Evolutionary conservation across 2,329 filamentous ascomycete species (phyloP).

Genomic region (Daldinia eschscholtzii): DNA sequence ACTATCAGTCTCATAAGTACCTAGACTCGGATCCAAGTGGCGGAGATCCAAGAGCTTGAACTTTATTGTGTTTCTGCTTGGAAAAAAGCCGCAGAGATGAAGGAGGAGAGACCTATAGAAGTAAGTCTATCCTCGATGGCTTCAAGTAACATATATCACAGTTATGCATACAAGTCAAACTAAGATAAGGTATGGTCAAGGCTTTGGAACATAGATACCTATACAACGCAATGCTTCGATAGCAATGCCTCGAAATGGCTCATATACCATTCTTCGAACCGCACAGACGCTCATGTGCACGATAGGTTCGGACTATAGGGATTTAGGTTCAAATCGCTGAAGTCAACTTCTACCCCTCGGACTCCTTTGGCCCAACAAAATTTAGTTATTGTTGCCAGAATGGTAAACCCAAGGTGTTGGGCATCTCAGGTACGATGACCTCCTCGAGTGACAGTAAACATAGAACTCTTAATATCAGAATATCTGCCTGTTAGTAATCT

Average conservation of each 20-base stretch:
- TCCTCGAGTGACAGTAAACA: not conserved
- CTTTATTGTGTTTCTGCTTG: not conserved
- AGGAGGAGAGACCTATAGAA: not conserved
- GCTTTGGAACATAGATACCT: not conserved
- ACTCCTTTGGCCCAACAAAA: conserved; percentile 15
- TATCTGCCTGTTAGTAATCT: not conserved
- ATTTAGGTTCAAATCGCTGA: conserved; percentile 23
- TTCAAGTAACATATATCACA: not conserved
- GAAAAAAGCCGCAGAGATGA: not conserved
- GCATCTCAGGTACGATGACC: not conserved
- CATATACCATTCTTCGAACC: not conserved
- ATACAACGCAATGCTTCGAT: not conserved
- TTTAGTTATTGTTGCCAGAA: not conserved
- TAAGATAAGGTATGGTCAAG: not conserved
- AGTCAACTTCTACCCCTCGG: conserved; percentile 17
- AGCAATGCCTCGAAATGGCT: not conserved
- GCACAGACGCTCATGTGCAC: not conserved
- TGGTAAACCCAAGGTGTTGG: not conserved
- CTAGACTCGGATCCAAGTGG: not conserved
- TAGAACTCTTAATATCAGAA: not conserved
- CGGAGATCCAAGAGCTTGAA: conserved; percentile 5
- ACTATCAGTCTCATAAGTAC: not conserved
- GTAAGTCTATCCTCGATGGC: not conserved
- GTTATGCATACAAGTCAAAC: not conserved
- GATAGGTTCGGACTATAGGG: conserved; percentile 9